These are phyloP conservation scores for Ceratocystis harringtonii DNA, from an alignment of 2,329 filamentous ascomycete genomes.

Conservation along the genomic window DNA sequence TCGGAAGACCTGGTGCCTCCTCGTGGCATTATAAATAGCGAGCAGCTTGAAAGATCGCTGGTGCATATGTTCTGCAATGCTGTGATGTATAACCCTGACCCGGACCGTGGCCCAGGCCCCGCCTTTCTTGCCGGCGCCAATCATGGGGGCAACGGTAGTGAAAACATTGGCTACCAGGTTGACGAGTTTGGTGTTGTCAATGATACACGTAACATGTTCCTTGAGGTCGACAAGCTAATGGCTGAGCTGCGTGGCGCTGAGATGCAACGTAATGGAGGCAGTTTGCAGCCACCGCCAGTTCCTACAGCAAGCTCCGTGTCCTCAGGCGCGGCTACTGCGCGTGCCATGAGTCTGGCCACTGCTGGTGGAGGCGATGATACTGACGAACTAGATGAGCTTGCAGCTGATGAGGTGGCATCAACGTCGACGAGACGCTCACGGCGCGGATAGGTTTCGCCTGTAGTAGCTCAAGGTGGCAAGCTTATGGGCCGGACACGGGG, in stretches of 20 bases:
- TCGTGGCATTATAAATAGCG: slow-evolving; percentile 79
- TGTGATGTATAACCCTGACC: slow-evolving; percentile 93
- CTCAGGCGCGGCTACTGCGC: slow-evolving; percentile 22
- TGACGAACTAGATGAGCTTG: slow-evolving; percentile 36
- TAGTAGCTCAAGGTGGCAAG: background rate
- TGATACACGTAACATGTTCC: slow-evolving; percentile 78
- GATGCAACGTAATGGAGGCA: slow-evolving; percentile 31
- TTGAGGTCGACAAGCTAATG: slow-evolving; percentile 67
- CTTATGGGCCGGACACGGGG: background rate
- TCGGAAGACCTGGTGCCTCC: slow-evolving; percentile 69
- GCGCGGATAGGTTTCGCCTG: slow-evolving; percentile 11
- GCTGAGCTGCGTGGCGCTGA: slow-evolving; percentile 64
- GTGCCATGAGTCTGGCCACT: slow-evolving; percentile 23
- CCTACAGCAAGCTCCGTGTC: slow-evolving; percentile 17
- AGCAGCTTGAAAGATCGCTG: slow-evolving; percentile 81
- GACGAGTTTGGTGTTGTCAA: slow-evolving; percentile 79
- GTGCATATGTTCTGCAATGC: slow-evolving; percentile 97
- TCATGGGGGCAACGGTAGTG: slow-evolving; percentile 25
- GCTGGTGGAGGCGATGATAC: slow-evolving; percentile 32
- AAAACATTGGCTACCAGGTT: slow-evolving; percentile 45
- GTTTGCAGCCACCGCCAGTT: slow-evolving; percentile 19
- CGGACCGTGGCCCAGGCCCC: slow-evolving; percentile 52
- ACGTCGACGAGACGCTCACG: slow-evolving; percentile 16
- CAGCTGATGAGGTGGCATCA: slow-evolving; percentile 25
- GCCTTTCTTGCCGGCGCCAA: slow-evolving; percentile 37